Percentiles rank a stretch among this genome's conserved stretches.
Evolutionary conservation across 495 filamentous ascomycete genomes (phyloP).

Genomic region (Echria macrotheca): DNA sequence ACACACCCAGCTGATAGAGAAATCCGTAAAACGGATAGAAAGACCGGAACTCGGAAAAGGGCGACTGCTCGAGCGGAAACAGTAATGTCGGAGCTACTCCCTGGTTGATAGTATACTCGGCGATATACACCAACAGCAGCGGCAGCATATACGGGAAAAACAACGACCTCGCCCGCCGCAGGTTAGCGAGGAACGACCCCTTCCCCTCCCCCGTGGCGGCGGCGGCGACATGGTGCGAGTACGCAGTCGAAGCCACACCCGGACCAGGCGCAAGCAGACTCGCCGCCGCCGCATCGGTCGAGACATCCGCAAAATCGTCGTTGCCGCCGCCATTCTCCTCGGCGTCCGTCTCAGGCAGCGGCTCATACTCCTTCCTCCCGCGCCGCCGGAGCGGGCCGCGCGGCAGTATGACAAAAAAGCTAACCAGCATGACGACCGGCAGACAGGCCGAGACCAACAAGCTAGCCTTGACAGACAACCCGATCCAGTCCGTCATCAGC

Average conservation of each 20-base stretch:
- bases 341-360: constrained; percentile 36
- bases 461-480: constrained; percentile 62
- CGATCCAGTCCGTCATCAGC: constrained; percentile 70
- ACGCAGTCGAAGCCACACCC: constrained; percentile 25
- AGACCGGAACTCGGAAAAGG: constrained; percentile 75
- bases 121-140: constrained; percentile 83
- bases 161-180: constrained; percentile 37
- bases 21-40: constrained; percentile 88
- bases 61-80: constrained; percentile 68
- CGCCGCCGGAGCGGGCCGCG: constrained; percentile 47
- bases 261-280: constrained; percentile 34
- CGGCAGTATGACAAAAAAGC: constrained; percentile 79
- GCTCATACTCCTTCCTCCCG: constrained; percentile 35
- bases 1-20: constrained; percentile 91
- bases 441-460: constrained; percentile 72
- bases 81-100: constrained; percentile 84
- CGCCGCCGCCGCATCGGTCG: constrained; percentile 24
- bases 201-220: constrained; percentile 19
- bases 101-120: constrained; percentile 96
- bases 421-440: constrained; percentile 74
- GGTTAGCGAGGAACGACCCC: constrained; percentile 39
- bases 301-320: constrained; percentile 33
- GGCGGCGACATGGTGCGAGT: constrained; percentile 2
- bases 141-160: constrained; percentile 73
- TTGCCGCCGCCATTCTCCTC: neutral